These are phyloP conservation scores for Calocybe gangraenosa DNA, from an alignment of 768 basidiomycete species.

Conservation along the genomic window DNA sequence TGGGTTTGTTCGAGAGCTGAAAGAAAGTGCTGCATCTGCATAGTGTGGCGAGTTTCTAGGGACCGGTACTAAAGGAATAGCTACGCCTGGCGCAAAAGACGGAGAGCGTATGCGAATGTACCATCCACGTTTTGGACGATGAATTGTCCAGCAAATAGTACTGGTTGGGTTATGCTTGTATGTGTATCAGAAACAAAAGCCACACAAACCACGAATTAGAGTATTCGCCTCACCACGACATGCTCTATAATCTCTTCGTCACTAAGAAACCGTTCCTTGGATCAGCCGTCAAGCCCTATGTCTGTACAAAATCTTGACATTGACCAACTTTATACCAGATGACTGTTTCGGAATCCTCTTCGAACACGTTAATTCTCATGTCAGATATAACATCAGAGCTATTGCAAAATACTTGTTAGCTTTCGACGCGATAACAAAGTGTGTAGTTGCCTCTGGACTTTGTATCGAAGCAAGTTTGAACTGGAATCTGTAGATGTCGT, in stretches of 20 bases:
- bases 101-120: slow-evolving; percentile 77
- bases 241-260: slow-evolving; percentile 77
- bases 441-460: slow-evolving; percentile 27
- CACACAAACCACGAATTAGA: background rate
- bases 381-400: slow-evolving; percentile 75
- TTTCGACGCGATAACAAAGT: background rate
- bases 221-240: slow-evolving; percentile 54
- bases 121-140: slow-evolving; percentile 80
- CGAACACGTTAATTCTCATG: slow-evolving; percentile 59
- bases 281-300: slow-evolving; percentile 8
- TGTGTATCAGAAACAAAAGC: background rate
- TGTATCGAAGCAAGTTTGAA: slow-evolving; percentile 17
- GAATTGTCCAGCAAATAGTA: slow-evolving; percentile 68
- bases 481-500: no score
- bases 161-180: slow-evolving; percentile 64
- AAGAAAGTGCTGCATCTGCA: slow-evolving; percentile 46
- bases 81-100: slow-evolving; percentile 58
- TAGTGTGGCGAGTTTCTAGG: slow-evolving; percentile 42
- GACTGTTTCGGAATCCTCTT: slow-evolving; percentile 53
- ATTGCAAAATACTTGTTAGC: background rate
- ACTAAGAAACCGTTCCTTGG: slow-evolving; percentile 67
- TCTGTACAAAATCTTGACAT: background rate
- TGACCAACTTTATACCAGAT: slow-evolving; percentile 69
- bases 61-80: slow-evolving; percentile 52
- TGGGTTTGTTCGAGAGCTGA: slow-evolving; percentile 48